Percentiles rank a stretch among this genome's conserved stretches.
These are phyloP conservation scores for Capsicum baccatum DNA, from an alignment of 257 asterid genomes.

Conservation along the genomic window DNA sequence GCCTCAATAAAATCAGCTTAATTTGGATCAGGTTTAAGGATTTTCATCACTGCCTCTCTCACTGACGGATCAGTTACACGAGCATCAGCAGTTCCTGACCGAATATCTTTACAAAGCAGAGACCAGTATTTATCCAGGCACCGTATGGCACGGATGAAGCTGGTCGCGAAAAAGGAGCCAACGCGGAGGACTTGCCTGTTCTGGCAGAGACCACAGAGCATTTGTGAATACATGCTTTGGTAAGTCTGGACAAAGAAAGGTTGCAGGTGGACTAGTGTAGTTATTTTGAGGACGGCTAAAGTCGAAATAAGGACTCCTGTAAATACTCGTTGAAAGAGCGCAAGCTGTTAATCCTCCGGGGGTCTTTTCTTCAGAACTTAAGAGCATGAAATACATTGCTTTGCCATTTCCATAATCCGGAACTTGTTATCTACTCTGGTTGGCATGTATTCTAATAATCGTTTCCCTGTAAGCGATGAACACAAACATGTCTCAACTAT, in stretches of 20 bases:
- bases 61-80: not conserved
- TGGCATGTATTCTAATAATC: no score
- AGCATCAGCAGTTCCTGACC: not conserved
- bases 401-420: not conserved
- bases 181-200: not conserved
- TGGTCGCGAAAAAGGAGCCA: not conserved
- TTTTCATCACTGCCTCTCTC: not conserved
- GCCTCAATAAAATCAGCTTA: constrained; percentile 25
- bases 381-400: not conserved
- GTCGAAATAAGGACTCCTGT: not conserved
- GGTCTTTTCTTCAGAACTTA: not conserved
- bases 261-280: not conserved
- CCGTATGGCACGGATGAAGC: not conserved
- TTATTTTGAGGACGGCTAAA: not conserved
- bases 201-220: no score
- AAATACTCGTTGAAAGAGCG: not conserved
- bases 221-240: constrained; percentile 9
- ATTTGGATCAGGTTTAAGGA: not conserved
- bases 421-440: not conserved
- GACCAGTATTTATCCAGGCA: constrained; percentile 14
- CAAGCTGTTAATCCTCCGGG: constrained; percentile 21
- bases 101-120: constrained; percentile 4
- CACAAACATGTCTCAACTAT: no score
- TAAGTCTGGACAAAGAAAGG: constrained; percentile 15
- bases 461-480: no score